A percentile compares a stretch with the other conserved stretches of the same genome.
These are phyloP conservation scores for Gaultheria prostrata DNA, from an alignment of 148 eudicot genomes.

Conservation along the genomic window DNA sequence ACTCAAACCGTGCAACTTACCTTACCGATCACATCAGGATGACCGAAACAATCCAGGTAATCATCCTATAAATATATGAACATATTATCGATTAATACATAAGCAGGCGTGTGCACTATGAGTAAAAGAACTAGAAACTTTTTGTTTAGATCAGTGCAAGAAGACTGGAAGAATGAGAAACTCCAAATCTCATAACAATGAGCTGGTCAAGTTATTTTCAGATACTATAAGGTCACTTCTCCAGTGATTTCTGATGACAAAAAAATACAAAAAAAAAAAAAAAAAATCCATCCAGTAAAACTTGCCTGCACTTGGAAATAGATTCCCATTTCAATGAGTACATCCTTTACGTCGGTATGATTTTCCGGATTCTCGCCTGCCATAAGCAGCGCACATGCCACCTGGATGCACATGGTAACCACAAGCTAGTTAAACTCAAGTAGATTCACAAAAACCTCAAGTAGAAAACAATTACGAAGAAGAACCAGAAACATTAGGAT, in stretches of 20 bases:
- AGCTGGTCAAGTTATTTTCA: not conserved
- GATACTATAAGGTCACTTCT: not conserved
- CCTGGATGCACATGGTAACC: slow-evolving; percentile 33
- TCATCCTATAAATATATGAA: slow-evolving; percentile 48
- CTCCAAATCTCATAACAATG: not conserved
- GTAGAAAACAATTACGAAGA: not conserved
- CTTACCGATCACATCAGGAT: slow-evolving; percentile 69
- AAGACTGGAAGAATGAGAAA: slow-evolving; percentile 10
- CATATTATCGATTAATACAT: not conserved
- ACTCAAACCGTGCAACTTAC: slow-evolving; percentile 25
- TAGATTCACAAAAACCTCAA: not conserved
- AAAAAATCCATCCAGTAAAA: not conserved
- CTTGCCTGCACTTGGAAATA: slow-evolving; percentile 73
- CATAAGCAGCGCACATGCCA: slow-evolving; percentile 83
- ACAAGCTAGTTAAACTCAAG: not conserved
- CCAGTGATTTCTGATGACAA: not conserved
- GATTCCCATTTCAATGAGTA: slow-evolving; percentile 65
- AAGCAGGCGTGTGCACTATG: not conserved
- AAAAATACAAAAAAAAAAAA: not conserved
- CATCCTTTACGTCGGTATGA: slow-evolving; percentile 52
- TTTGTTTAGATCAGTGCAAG: slow-evolving; percentile 4
- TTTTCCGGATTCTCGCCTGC: slow-evolving; percentile 71
- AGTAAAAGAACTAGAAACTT: not conserved
- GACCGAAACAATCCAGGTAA: slow-evolving; percentile 73
- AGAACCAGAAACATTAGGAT: not conserved